Evolutionary conservation across 306 rosid genomes (phyloP).

Genomic region (Trifolium dubium): DNA sequence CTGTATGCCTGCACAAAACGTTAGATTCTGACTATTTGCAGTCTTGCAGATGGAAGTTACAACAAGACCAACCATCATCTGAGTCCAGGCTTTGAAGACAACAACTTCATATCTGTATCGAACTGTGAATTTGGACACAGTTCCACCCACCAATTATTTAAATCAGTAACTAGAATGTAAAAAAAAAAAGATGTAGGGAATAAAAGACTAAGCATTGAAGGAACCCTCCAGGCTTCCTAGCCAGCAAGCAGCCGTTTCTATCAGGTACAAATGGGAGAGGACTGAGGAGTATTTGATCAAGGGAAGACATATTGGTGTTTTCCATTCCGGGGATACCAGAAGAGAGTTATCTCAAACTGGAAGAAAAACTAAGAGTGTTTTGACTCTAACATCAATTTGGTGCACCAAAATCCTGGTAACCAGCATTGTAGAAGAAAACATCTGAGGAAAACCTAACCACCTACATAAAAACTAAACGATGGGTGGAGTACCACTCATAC

Average conservation of each 20-base stretch:
- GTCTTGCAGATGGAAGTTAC: conserved; percentile 82
- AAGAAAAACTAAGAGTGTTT: conserved; percentile 17
- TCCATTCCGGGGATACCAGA: conserved; percentile 36
- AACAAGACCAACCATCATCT: conserved; percentile 94
- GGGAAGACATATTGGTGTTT: conserved; percentile 29
- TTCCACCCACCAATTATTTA: conserved; percentile 80
- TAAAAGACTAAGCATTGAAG: conserved; percentile 61
- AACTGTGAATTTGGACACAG: conserved; percentile 80
- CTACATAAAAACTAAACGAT: conserved; percentile 21
- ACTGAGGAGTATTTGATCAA: conserved; percentile 26
- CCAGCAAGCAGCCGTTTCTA: conserved; percentile 40
- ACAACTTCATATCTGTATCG: conserved; percentile 79
- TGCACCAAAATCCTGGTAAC: conserved; percentile 26
- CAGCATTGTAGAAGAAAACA: conserved; percentile 30
- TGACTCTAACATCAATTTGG: conserved; percentile 31
- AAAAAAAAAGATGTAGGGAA: conserved; percentile 53
- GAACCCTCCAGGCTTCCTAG: conserved; percentile 52
- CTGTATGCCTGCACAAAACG: conserved; percentile 99
- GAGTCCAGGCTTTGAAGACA: conserved; percentile 81
- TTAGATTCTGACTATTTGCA: conserved; percentile 94
- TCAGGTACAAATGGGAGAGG: conserved; percentile 38
- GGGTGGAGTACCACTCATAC: conserved; percentile 36
- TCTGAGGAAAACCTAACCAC: conserved; percentile 18
- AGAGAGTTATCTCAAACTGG: conserved; percentile 37
- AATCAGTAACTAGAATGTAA: conserved; percentile 74